Evolutionary conservation across 1,284 basidiomycete genomes (phyloP), one percentile per base, ranked within the genome.

Genomic region (Mycosarcoma mackinlayi): DNA sequence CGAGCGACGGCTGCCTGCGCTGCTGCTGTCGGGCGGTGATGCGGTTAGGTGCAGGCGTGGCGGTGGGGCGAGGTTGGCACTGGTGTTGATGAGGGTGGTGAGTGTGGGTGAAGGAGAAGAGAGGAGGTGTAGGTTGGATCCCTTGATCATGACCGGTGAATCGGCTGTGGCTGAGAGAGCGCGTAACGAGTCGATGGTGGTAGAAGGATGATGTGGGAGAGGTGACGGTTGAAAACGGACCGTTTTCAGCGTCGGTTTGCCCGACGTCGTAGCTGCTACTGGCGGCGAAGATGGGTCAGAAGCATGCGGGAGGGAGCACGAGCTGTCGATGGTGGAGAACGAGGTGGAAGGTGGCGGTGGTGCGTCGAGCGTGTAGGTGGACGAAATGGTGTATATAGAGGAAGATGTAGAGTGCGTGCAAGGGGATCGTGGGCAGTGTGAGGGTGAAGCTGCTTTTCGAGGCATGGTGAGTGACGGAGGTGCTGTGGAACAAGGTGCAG

Each of bases 191-290:
- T 44, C 45, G 38, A 47, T 46, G 3, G 48, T 59, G 7, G 30
- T 42, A 1, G 41, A 31, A 2, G 47, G 41, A 19, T 23, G 35
- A n/a, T 25, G 33, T 6, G 24, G 45, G 10, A 35, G 27, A 6
- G 53, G 38, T 1, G 28, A 10, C 6, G 42, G 37, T 33, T 44
- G 34, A 47, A 63, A 63, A 21, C 60, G 60, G 14, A 64, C 54
- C 1, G 50, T 45, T 47, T 56, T 63, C 24, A 63, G 31, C 3
- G 44, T 21, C 14, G 51, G 27, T 28, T 27, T 37, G 18, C n/a
- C 3, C 3, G 46, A n/a, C n/a, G n/a, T n/a, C n/a, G n/a, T n/a
- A n/a, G n/a, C n/a, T n/a, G n/a, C n/a, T n/a, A n/a, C n/a, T n/a
- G n/a, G n/a, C n/a, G n/a, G n/a, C n/a, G n/a, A n/a, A n/a, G n/a